Conservation (phyloP, 2,329 filamentous ascomycete species). For the Pseudogymnoascus sp. region DNA sequence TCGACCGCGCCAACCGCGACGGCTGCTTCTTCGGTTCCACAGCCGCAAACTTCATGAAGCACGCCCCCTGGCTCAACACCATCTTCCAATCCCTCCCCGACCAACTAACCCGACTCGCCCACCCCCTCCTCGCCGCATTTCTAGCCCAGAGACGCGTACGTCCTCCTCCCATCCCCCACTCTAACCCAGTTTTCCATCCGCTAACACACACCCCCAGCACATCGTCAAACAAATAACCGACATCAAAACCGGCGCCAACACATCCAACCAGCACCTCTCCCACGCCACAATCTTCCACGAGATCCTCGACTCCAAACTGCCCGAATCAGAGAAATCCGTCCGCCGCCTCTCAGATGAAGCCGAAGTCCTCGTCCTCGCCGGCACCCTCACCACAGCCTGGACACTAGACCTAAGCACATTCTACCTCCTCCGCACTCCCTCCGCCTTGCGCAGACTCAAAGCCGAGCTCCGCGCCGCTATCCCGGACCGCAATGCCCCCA, state of each 20-base stretch:
- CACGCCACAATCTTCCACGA: conserved; percentile 8
- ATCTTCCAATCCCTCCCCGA: conserved; percentile 1
- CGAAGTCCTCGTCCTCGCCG: conserved; percentile 27
- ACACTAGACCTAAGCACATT: conserved; percentile 33
- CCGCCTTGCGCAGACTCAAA: conserved; percentile 28
- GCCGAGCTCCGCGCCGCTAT: conserved; percentile 30
- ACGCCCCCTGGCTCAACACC: conserved; percentile 20
- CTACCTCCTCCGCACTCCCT: conserved; percentile 33
- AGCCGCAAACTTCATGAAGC: conserved; percentile 19
- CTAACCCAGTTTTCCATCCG: not conserved
- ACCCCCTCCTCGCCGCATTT: not conserved
- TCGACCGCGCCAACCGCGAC: conserved; percentile 21
- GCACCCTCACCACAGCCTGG: conserved; percentile 34
- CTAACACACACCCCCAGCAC: not conserved
- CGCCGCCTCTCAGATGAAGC: conserved; percentile 14
- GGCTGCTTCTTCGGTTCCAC: conserved; percentile 16
- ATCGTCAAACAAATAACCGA: conserved; percentile 1
- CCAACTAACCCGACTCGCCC: not conserved
- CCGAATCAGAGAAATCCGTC: not conserved
- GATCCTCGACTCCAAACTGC: not conserved
- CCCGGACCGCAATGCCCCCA: conserved; percentile 14
- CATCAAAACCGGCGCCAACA: conserved; percentile 4
- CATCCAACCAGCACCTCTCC: not conserved
- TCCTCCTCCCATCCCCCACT: too few relatives aligned
- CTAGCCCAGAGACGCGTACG: not conserved